phyloP scores from a whole-genome alignment of 176 grass and related monocot species.

The Saccharum officinarum region DNA sequence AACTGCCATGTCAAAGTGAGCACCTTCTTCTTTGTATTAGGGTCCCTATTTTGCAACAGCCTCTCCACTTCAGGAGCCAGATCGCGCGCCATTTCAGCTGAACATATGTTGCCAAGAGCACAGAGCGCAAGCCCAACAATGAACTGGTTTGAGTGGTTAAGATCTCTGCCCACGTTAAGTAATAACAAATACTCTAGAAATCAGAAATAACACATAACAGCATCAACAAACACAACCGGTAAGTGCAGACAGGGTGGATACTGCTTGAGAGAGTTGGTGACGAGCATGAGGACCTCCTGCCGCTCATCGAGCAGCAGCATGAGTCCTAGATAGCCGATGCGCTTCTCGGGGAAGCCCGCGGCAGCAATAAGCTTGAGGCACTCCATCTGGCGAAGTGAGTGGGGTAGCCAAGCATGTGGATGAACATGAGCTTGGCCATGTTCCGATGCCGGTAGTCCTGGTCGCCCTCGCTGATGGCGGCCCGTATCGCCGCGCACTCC shows the following conservation, averaged over 20 bases:
- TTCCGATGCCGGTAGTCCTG: constrained; percentile 96
- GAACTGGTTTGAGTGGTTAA: constrained; percentile 98
- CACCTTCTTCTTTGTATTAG: constrained; percentile 99
- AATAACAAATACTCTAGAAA: constrained; percentile 29
- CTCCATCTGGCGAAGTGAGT: constrained; percentile 99
- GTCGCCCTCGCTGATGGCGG: constrained; percentile 93
- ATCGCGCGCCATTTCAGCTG: constrained; percentile 97
- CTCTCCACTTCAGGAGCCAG: constrained; percentile 96
- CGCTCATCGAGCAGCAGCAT: constrained; percentile 99
- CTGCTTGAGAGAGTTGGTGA: constrained; percentile 99
- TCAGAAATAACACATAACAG: not conserved
- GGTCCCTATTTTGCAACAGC: constrained; percentile 81
- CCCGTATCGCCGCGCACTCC: constrained; percentile 96
- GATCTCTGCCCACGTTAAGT: constrained; percentile 86
- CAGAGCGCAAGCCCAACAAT: constrained; percentile 97
- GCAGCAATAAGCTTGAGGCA: constrained; percentile 99
- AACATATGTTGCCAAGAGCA: constrained; percentile 98
- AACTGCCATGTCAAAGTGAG: not conserved
- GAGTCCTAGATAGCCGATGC: constrained; percentile 97
- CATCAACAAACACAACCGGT: constrained; percentile 1
- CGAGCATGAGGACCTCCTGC: constrained; percentile 99
- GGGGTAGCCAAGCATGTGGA: constrained; percentile 99
- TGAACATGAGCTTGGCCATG: constrained; percentile 99
- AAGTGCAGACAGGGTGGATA: constrained; percentile 53
- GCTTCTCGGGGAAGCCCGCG: constrained; percentile 93